Conservation (phyloP, 192 early-diverging fungal genomes). For the Backusella tuberculispora region DNA sequence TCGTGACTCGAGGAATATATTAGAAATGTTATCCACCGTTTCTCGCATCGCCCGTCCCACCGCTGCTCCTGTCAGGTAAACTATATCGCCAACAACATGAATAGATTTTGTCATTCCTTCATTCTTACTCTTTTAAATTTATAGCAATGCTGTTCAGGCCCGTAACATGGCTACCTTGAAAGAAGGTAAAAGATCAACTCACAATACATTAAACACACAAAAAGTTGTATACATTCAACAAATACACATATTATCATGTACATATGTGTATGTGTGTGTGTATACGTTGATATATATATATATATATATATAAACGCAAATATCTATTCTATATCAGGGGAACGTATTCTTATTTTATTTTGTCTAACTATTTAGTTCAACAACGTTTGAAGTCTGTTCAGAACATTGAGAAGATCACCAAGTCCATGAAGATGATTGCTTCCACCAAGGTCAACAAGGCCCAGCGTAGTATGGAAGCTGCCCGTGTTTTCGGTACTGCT, state of each 20-base stretch:
- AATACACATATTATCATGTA: background rate
- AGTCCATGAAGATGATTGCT: conserved; percentile 99
- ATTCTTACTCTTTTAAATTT: conserved; percentile 3
- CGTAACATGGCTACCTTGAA: conserved; percentile 95
- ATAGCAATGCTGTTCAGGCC: conserved; percentile 68
- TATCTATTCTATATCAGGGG: background rate
- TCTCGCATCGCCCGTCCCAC: conserved; percentile 45
- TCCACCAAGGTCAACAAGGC: conserved; percentile 96
- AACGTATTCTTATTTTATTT: background rate
- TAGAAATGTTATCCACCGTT: conserved; percentile 40
- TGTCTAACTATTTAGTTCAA: conserved; percentile 66
- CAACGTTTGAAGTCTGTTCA: conserved; percentile 93
- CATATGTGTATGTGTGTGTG: background rate
- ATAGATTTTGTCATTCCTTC: background rate
- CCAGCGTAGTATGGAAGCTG: conserved; percentile 87
- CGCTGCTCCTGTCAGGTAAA: conserved; percentile 39
- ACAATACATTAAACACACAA: background rate
- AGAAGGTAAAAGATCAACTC: conserved; percentile 70
- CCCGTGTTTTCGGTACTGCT: conserved; percentile 73
- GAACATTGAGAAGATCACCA: conserved; percentile 99
- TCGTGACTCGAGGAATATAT: conserved; percentile 7
- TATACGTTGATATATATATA: too few relatives aligned
- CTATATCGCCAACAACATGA: background rate
- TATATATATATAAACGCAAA: background rate
- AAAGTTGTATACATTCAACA: background rate